phyloP scores from a whole-genome alignment of 768 basidiomycete genomes.

The Mycena capillaripes region DNA sequence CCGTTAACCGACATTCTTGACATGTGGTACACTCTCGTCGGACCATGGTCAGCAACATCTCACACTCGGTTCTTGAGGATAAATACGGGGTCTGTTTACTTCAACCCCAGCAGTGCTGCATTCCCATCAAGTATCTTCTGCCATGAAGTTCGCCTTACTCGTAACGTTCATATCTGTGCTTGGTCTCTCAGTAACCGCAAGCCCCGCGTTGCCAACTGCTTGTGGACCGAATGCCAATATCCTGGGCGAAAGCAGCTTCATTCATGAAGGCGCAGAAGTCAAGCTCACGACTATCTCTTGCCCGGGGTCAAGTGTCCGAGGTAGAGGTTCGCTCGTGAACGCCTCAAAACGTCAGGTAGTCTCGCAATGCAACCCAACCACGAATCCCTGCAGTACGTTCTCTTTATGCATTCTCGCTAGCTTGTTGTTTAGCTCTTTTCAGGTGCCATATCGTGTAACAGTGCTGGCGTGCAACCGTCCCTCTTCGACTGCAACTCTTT shows the following conservation, averaged over 20 bases:
- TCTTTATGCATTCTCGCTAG: slow-evolving; percentile 12
- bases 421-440: slow-evolving; percentile 9
- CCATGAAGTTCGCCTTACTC: slow-evolving; percentile 9
- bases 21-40: too few species aligned
- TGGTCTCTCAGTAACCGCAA: slow-evolving; percentile 15
- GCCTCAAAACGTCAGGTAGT: too few species aligned
- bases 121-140: slow-evolving; percentile 4
- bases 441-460: neutral
- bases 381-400: slow-evolving; percentile 10
- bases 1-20: slow-evolving; percentile 2
- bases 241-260: too few species aligned
- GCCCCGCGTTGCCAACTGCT: slow-evolving; percentile 8
- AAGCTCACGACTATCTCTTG: slow-evolving; percentile 10
- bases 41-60: slow-evolving; percentile 10
- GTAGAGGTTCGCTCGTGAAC: neutral
- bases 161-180: slow-evolving; percentile 5
- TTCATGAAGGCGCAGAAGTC: slow-evolving; percentile 12
- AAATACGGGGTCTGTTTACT: too few species aligned
- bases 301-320: slow-evolving; percentile 7
- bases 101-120: slow-evolving; percentile 1
- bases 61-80: neutral
- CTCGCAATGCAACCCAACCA: too few species aligned
- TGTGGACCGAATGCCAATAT: slow-evolving; percentile 13
- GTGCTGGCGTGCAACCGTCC: slow-evolving; percentile 9
- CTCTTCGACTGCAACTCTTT: slow-evolving; percentile 3